phyloP scores from a whole-genome alignment of 139 green algal genomes.

The Chlamydomonas asymmetrica region DNA sequence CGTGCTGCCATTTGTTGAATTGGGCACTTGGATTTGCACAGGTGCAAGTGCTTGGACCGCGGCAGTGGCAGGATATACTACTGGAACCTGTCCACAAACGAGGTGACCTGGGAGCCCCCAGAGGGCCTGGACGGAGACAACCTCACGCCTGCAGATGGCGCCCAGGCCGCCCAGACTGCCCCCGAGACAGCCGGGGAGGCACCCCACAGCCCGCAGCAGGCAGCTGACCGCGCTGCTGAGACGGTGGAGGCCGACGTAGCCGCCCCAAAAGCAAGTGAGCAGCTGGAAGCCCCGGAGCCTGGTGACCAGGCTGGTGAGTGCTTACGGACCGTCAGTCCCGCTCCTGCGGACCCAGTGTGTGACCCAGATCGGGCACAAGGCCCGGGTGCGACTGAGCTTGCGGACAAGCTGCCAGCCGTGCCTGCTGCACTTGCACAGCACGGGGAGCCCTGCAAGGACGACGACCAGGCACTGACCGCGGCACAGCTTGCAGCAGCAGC shows the following conservation, averaged over 20 bases:
- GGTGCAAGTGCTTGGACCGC: constrained; percentile 64
- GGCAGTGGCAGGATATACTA: constrained; percentile 65
- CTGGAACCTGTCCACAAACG: constrained; percentile 62
- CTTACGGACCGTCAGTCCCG: no score
- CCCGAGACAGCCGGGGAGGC: background rate
- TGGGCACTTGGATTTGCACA: background rate
- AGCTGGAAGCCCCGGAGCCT: background rate
- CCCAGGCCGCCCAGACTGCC: background rate
- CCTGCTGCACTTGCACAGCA: no score
- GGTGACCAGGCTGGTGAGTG: background rate
- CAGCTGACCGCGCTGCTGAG: background rate
- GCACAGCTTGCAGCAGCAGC: no score
- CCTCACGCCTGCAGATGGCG: constrained; percentile 32
- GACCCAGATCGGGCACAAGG: no score
- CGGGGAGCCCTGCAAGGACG: no score
- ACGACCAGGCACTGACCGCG: no score
- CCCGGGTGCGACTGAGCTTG: no score
- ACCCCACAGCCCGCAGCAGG: background rate
- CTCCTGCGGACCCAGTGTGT: no score
- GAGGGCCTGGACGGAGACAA: constrained; percentile 34
- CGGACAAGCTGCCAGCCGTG: no score
- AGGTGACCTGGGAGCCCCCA: constrained; percentile 73
- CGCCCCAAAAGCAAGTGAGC: background rate
- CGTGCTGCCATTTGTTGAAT: background rate
- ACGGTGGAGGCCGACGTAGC: background rate